A percentile compares a stretch with the other conserved stretches of the same genome.
Conservation (phyloP, 306 rosid genomes). For the Carpinus viminea region DNA sequence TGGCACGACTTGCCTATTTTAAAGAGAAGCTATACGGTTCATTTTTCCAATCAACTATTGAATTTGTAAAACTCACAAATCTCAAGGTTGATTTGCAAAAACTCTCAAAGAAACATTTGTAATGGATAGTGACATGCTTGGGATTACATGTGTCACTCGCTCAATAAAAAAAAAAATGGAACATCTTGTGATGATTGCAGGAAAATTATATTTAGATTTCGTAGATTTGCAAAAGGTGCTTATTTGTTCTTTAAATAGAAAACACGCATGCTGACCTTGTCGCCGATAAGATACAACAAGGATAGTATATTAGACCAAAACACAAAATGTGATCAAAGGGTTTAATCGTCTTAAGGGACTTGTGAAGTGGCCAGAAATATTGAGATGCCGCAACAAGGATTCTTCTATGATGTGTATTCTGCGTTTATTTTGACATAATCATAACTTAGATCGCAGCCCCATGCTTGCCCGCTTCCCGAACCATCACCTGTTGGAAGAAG, state of each 20-base stretch:
- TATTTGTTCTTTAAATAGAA: neutral
- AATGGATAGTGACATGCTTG: neutral
- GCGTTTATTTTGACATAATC: conserved; percentile 94
- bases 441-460: conserved; percentile 92
- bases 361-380: neutral
- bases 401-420: conserved; percentile 68
- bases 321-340: neutral
- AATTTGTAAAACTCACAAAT: too few relatives aligned
- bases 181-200: neutral
- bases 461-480: conserved; percentile 76
- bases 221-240: neutral
- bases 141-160: too few relatives aligned
- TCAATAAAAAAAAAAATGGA: too few relatives aligned
- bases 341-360: neutral
- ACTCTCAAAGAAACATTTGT: neutral
- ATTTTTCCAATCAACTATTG: too few relatives aligned
- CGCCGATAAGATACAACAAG: neutral
- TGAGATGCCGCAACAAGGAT: neutral
- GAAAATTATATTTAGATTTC: neutral
- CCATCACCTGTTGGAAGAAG: conserved; percentile 65
- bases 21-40: too few relatives aligned
- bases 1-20: neutral
- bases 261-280: neutral
- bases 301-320: neutral
- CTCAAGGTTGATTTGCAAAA: too few relatives aligned